These are phyloP conservation scores for Catunica adiposa DNA, from an alignment of 2,329 filamentous ascomycete genomes.

Conservation along the genomic window DNA sequence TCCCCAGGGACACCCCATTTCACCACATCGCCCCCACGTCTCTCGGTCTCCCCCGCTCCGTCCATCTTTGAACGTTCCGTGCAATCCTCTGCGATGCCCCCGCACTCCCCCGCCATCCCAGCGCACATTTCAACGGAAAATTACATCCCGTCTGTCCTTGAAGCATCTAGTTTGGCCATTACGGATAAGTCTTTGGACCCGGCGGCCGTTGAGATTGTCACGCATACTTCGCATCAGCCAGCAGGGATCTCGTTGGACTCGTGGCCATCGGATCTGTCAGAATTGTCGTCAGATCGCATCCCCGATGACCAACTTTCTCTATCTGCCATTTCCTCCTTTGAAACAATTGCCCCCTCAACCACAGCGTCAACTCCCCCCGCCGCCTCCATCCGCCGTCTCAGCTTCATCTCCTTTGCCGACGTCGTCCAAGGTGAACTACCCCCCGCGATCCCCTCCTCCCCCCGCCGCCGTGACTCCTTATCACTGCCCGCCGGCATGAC, in stretches of 20 bases:
- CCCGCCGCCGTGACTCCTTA: constrained; percentile 51
- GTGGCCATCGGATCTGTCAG: constrained; percentile 42
- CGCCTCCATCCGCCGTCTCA: constrained; percentile 60
- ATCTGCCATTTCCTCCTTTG: constrained; percentile 62
- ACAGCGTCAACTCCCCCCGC: constrained; percentile 26
- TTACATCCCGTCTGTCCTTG: constrained; percentile 77
- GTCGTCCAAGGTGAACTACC: constrained; percentile 74
- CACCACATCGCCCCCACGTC: constrained; percentile 46
- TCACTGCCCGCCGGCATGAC: constrained; percentile 46
- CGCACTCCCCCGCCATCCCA: constrained; percentile 72
- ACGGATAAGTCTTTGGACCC: constrained; percentile 73
- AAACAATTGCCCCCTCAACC: constrained; percentile 26
- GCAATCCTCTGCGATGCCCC: constrained; percentile 55
- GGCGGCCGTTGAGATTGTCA: constrained; percentile 84
- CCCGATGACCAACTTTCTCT: constrained; percentile 49
- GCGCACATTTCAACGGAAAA: constrained; percentile 90
- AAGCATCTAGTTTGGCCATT: constrained; percentile 82
- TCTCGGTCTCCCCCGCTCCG: constrained; percentile 61
- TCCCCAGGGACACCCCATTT: constrained; percentile 42
- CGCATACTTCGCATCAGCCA: constrained; percentile 67
- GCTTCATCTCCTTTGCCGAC: constrained; percentile 93
- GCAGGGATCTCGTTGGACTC: constrained; percentile 29
- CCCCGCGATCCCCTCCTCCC: constrained; percentile 26
- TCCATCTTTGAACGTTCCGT: constrained; percentile 92
- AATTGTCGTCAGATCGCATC: constrained; percentile 31